These are phyloP conservation scores for Colletotrichum trifolii DNA, from an alignment of 2,329 filamentous ascomycete species.

Conservation along the genomic window DNA sequence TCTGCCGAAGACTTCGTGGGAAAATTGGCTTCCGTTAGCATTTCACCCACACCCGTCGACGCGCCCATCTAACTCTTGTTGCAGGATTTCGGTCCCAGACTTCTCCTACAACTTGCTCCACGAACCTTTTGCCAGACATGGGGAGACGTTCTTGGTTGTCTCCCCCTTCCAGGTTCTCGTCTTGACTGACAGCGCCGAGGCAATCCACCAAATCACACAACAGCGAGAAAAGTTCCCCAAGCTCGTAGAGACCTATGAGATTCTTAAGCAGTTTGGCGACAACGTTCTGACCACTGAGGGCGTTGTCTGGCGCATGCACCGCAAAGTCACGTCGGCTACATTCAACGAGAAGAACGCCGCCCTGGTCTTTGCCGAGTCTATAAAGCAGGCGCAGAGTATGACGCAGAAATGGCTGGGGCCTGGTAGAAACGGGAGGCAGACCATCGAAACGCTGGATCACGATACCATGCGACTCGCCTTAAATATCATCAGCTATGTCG, in stretches of 20 bases:
- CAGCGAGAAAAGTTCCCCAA: constrained; percentile 79
- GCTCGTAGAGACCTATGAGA: constrained; percentile 67
- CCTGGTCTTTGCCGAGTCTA: constrained; percentile 70
- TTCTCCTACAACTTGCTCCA: constrained; percentile 69
- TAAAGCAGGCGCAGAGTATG: constrained; percentile 72
- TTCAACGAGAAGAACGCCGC: constrained; percentile 83
- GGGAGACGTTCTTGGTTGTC: constrained; percentile 74
- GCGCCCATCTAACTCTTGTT: constrained; percentile 25
- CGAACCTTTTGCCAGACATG: constrained; percentile 66
- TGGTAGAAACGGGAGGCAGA: constrained; percentile 46
- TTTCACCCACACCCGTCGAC: background rate
- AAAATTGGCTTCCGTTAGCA: constrained; percentile 69
- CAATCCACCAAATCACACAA: constrained; percentile 72
- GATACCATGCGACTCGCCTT: constrained; percentile 74
- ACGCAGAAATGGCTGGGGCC: constrained; percentile 65
- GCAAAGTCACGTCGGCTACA: constrained; percentile 75
- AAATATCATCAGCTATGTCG: constrained; percentile 72
- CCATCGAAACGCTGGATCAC: constrained; percentile 66
- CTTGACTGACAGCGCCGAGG: constrained; percentile 72
- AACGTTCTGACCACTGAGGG: constrained; percentile 81
- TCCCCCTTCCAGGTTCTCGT: constrained; percentile 65
- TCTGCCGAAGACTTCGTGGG: constrained; percentile 66
- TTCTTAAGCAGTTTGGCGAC: constrained; percentile 69
- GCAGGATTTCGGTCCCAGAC: constrained; percentile 67
- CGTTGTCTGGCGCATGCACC: constrained; percentile 75